Conservation (phyloP, 208 protist species). For the Naegleria fowleri region DNA sequence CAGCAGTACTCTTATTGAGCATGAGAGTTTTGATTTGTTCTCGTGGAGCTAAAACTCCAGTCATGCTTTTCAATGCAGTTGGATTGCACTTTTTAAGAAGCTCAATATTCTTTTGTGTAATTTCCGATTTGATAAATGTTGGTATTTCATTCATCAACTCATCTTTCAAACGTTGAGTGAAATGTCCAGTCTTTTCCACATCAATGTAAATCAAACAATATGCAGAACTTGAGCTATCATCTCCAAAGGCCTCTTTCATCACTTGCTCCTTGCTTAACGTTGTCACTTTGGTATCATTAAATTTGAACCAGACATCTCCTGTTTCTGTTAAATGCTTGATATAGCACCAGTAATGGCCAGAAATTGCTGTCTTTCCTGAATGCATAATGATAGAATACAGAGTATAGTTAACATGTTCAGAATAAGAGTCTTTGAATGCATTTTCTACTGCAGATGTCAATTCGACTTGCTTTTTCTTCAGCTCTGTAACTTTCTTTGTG, state of each 20-base stretch:
- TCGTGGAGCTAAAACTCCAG: not conserved
- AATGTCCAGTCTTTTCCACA: not conserved
- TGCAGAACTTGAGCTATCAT: not conserved
- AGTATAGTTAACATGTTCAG: not conserved
- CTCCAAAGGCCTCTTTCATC: not conserved
- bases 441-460: not conserved
- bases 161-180: not conserved
- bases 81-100: not conserved
- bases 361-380: not conserved
- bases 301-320: not conserved
- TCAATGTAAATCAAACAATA: constrained; percentile 13
- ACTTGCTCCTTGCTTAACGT: not conserved
- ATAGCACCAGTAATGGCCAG: constrained; percentile 1
- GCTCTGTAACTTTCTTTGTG: not conserved
- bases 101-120: not conserved
- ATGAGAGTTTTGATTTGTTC: not conserved
- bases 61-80: not conserved
- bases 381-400: constrained; percentile 6
- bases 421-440: not conserved
- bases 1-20: not conserved
- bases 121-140: not conserved
- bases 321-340: not conserved
- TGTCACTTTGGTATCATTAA: not conserved
- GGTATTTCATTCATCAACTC: not conserved
- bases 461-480: not conserved